These are phyloP conservation scores for Trichopus zeylanicus DNA, from an alignment of 116 monocot species.

Conservation along the genomic window DNA sequence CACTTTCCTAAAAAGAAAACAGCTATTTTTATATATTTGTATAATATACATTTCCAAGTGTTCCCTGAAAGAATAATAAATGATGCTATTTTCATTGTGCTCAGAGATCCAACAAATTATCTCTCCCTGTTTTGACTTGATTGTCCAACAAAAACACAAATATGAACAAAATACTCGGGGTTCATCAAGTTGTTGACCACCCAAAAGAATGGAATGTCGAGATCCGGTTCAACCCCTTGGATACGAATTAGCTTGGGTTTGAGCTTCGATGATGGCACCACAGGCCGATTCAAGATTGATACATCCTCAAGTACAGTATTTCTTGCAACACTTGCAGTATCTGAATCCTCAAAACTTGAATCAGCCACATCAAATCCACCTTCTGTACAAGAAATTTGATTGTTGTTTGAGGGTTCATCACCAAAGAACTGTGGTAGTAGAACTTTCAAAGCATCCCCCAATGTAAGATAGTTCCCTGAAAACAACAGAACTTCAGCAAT, in stretches of 20 bases:
- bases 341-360: slow-evolving; percentile 15
- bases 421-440: slow-evolving; percentile 63
- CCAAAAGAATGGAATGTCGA: slow-evolving; percentile 73
- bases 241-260: slow-evolving; percentile 62
- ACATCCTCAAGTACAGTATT: neutral
- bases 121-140: neutral
- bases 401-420: neutral
- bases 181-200: slow-evolving; percentile 69
- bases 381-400: slow-evolving; percentile 4
- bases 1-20: no score
- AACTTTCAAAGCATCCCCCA: slow-evolving; percentile 48
- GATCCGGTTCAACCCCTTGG: slow-evolving; percentile 69
- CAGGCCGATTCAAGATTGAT: neutral
- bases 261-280: slow-evolving; percentile 5
- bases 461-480: slow-evolving; percentile 44
- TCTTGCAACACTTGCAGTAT: neutral
- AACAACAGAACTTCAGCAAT: neutral
- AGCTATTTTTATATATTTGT: no score
- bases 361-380: slow-evolving; percentile 7
- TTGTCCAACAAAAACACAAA: slow-evolving; percentile 37
- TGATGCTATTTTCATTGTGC: no score
- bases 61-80: no score
- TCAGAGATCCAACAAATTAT: no score
- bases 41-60: no score
- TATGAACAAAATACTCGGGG: slow-evolving; percentile 75